Base-by-base conservation (phyloP, 306 rosid genomes). In the Lotus japonicus region DNA sequence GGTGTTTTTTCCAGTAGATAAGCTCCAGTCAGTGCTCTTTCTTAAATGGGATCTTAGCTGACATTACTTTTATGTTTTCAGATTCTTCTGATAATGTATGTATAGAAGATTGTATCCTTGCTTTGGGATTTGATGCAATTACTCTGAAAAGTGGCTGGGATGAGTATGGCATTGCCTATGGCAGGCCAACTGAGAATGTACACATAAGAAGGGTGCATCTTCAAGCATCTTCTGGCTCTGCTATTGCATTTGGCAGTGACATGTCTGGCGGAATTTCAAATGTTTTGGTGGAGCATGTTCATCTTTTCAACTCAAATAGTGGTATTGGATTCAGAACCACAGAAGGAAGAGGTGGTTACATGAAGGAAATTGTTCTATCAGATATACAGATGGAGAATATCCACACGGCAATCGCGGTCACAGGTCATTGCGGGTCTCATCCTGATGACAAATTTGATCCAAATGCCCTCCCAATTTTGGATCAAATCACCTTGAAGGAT, bases 101-200 rank as follows among this genome's bases (percentile, higher is more conserved):
- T 80, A 81, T 90, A 76, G 96, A 95, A 85, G 96, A 87, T 76
- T 85, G 97, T 83, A 78, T 59, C 57, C 78, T 95, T 41, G 53
- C 71, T 58, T 78, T 83, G 62, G 99, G 99, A 19, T 81, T 81
- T 70, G 99, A 95, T 70, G 92, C 96, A 66, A 95, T 95, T 56
- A 83, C 89, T 19, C 86, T 95, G 19, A 90, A 90, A 88, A 95
- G 99, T 80, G 99, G 99, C 45, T 95, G 99, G 99, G 97, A 95
- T 65, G 92, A 95, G 75, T 95, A 95, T 45, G 97, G 97, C 35
- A 86, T 90, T 42, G 73, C 86, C 41, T 95, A 85, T 71, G 99
- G 96, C 43, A 85, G 96, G 79, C 95, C 99, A 16, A 81, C 92
- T 9, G 80, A 66, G 78, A 81, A 90, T 64, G 84, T 95, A 3